Conservation (phyloP, 2,329 filamentous ascomycete species). For the Cytospora piceicola region DNA sequence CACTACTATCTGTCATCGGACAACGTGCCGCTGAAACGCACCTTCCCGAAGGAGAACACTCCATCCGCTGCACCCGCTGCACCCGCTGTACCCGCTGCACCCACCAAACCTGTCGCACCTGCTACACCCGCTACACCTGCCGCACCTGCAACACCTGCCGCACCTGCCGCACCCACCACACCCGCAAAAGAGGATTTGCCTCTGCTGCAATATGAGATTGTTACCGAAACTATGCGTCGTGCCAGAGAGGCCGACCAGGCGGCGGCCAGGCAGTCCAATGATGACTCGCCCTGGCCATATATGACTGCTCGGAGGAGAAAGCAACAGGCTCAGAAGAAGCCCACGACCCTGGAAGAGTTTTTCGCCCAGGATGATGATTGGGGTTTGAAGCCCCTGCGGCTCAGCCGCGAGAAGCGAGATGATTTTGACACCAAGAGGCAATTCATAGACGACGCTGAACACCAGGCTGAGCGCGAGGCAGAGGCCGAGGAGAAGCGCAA, state of each 20-base stretch:
- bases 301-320: slow-evolving; percentile 11
- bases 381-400: slow-evolving; percentile 27
- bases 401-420: slow-evolving; percentile 35
- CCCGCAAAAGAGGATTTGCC: neutral
- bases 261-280: neutral
- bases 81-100: neutral
- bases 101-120: neutral
- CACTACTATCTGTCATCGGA: slow-evolving; percentile 24
- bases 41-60: slow-evolving; percentile 5
- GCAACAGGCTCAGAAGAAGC: slow-evolving; percentile 25
- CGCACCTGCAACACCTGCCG: no score
- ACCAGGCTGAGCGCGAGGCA: slow-evolving; percentile 21
- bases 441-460: slow-evolving; percentile 24
- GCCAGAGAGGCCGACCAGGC: slow-evolving; percentile 3
- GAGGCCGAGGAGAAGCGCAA: slow-evolving; percentile 28
- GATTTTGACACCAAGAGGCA: slow-evolving; percentile 33
- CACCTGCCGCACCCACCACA: slow-evolving; percentile 1
- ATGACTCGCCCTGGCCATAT: slow-evolving; percentile 6
- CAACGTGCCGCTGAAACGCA: slow-evolving; percentile 23
- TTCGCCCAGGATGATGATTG: slow-evolving; percentile 30
- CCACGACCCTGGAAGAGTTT: slow-evolving; percentile 30
- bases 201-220: neutral
- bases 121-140: no score
- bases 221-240: slow-evolving; percentile 9
- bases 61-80: neutral